Base-by-base conservation (phyloP, 2,329 filamentous ascomycete genomes). In the Pyrenophora tritici-repentis region DNA sequence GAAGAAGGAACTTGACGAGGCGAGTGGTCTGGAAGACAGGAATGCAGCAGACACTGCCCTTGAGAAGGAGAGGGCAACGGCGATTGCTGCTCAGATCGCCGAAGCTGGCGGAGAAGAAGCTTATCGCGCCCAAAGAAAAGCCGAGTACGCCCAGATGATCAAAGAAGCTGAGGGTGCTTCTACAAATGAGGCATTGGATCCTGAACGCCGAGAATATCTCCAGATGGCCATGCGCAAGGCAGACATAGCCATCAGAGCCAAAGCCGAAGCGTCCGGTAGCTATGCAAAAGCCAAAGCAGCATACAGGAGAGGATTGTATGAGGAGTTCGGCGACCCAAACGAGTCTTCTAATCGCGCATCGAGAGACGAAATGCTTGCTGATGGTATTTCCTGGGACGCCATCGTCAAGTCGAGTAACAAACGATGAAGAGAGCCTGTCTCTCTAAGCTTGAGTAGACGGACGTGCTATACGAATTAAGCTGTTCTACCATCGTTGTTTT, bases 191-290 rank as follows among this genome's bases (percentile, higher is more conserved):
- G 41, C 31, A 1, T n/a, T 66, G 2, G 49, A 58, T 8, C 44
- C 51, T 7, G 43, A 54, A 24, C 48, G 48, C 42, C 59, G 59
- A 26, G 32, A 26, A 12, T 65, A 54, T 37, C 47, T 62, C 4
- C 44, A 60, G 41, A 42, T 14, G 2, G 62, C 62, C 1, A 59
- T 68, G 13, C 42, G 51, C 13, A 67, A 65, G 53, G 62, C 65
- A 1, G 54, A 63, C 9, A 33, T 51, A 9, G 59, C 59, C 3
- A 63, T 63, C 18, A 59, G 55, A 41, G 60, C 61, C 4, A 61
- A 47, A 41, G 60, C 61, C 4, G 59, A 47, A 32, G 36, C 50
- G 12, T 36, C 53, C 5, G 54, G 53, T 16, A 59, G 61, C 13
- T 22, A 39, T 13, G 40, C 57, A 14, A 62, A 35, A 2, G 60